Evolutionary conservation across 495 filamentous ascomycete species (phyloP).

Genomic region (Neurospora terricola): DNA sequence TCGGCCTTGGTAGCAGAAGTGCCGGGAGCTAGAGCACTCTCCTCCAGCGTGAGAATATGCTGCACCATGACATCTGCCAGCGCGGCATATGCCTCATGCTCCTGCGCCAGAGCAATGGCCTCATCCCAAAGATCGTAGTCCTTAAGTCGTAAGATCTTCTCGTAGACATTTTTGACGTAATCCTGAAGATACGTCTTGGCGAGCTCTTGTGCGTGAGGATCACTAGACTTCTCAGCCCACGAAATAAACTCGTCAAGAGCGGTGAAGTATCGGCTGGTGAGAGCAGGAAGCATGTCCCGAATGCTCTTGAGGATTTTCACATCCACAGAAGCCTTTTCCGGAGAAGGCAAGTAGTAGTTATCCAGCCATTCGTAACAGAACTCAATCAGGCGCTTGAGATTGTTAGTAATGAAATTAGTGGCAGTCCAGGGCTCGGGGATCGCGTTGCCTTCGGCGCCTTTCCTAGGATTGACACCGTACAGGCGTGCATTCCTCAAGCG

Average conservation of each 20-base stretch:
- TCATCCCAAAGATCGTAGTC: slow-evolving; percentile 58
- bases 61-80: slow-evolving; percentile 50
- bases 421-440: slow-evolving; percentile 79
- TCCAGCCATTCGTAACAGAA: slow-evolving; percentile 32
- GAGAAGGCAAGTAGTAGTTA: slow-evolving; percentile 3
- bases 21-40: slow-evolving; percentile 10
- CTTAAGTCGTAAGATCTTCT: slow-evolving; percentile 42
- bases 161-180: slow-evolving; percentile 29
- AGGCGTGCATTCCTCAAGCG: slow-evolving; percentile 51
- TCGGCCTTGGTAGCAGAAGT: slow-evolving; percentile 14
- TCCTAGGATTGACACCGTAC: slow-evolving; percentile 59
- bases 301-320: slow-evolving; percentile 23
- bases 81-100: slow-evolving; percentile 57
- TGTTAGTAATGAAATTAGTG: slow-evolving; percentile 46
- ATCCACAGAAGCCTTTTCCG: slow-evolving; percentile 8
- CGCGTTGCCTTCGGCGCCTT: slow-evolving; percentile 55
- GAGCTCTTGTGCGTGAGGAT: slow-evolving; percentile 21
- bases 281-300: slow-evolving; percentile 27
- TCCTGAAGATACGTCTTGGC: slow-evolving; percentile 26
- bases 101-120: slow-evolving; percentile 64
- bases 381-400: slow-evolving; percentile 44
- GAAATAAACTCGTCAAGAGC: slow-evolving; percentile 30
- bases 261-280: slow-evolving; percentile 37
- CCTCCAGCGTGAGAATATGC: slow-evolving; percentile 26
- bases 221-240: slow-evolving; percentile 30